These are phyloP conservation scores for Fusarium sp. DNA, from an alignment of 2,329 filamentous ascomycete genomes.

Conservation along the genomic window DNA sequence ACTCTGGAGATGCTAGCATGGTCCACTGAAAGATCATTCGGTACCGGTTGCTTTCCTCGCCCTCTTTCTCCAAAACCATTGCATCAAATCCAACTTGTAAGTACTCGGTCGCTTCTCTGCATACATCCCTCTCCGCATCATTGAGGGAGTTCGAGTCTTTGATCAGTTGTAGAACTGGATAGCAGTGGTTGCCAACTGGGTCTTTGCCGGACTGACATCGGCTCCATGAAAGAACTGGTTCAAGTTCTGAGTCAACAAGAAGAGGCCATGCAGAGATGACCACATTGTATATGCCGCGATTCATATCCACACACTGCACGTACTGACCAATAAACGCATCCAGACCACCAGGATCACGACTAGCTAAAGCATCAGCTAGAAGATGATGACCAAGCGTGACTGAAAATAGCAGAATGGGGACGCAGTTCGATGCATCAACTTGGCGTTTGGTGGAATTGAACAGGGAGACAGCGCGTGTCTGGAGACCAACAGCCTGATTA, in stretches of 20 bases:
- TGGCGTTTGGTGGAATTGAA: constrained; percentile 17
- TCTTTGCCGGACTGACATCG: not conserved
- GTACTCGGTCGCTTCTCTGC: not conserved
- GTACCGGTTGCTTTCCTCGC: not conserved
- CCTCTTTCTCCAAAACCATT: not conserved
- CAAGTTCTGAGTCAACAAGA: constrained; percentile 9
- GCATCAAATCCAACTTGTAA: constrained; percentile 35
- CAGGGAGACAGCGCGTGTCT: constrained; percentile 25
- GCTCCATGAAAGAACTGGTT: constrained; percentile 18
- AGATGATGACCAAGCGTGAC: constrained; percentile 25
- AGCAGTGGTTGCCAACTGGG: constrained; percentile 9
- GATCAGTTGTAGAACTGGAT: not conserved
- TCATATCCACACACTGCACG: constrained; percentile 25
- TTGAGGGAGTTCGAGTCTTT: not conserved
- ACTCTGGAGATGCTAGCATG: constrained; percentile 16
- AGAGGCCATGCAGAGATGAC: constrained; percentile 7
- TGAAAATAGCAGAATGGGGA: constrained; percentile 33
- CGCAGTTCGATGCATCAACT: constrained; percentile 21
- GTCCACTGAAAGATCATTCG: constrained; percentile 40
- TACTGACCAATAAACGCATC: constrained; percentile 10
- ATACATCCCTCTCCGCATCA: not conserved
- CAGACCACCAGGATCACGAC: not conserved
- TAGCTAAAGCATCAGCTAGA: constrained; percentile 20
- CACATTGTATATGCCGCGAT: constrained; percentile 26
- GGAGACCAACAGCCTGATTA: constrained; percentile 8